These are phyloP conservation scores for Dictyostelium citrinum DNA, from an alignment of 78 protist genomes.

Conservation along the genomic window DNA sequence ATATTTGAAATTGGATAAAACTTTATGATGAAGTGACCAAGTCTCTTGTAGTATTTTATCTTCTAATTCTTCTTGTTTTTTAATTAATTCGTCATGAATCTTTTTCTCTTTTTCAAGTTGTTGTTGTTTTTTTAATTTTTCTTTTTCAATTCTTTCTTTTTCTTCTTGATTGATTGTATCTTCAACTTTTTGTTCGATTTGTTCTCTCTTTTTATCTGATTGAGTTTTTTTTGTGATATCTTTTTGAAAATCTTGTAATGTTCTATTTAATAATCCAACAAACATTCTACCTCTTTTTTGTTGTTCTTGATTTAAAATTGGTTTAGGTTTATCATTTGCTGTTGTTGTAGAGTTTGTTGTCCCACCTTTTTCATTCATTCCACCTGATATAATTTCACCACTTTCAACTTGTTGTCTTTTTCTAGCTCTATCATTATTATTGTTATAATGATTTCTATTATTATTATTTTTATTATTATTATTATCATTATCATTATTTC, in stretches of 20 bases:
- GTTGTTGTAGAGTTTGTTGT: not conserved
- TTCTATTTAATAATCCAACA: constrained; percentile 52
- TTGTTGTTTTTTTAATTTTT: constrained; percentile 16
- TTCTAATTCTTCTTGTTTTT: constrained; percentile 32
- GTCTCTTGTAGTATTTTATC: constrained; percentile 8
- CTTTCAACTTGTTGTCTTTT: not conserved
- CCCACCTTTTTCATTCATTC: not conserved
- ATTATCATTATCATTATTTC: not conserved
- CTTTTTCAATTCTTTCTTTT: constrained; percentile 9
- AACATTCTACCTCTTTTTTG: constrained; percentile 38
- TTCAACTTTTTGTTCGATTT: constrained; percentile 43
- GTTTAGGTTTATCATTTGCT: not conserved
- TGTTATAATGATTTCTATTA: not conserved
- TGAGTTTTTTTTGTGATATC: constrained; percentile 9
- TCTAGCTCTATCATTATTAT: not conserved
- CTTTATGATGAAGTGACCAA: constrained; percentile 22
- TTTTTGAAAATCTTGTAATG: constrained; percentile 44
- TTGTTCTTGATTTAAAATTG: not conserved
- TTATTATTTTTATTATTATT: not conserved
- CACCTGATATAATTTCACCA: not conserved
- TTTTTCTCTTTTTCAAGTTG: constrained; percentile 5
- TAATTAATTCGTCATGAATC: constrained; percentile 12
- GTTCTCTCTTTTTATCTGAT: constrained; percentile 41
- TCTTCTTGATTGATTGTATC: not conserved
- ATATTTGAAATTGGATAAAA: not conserved